Conservation (phyloP, 73 alveolate species). For the Paramecium primaurelia region DNA sequence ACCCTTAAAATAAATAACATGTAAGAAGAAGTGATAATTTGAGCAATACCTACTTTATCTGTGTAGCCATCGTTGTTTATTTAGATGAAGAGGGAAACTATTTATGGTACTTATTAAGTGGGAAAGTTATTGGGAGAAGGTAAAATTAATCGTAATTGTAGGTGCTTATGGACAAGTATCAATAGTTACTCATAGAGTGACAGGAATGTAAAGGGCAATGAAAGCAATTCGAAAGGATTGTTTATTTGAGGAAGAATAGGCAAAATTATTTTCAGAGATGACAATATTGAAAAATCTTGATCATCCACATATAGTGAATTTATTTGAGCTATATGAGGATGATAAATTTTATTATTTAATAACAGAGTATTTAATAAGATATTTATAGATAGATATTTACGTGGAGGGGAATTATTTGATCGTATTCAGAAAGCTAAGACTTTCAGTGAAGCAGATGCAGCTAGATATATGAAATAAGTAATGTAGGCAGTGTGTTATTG, state of each 20-base stretch:
- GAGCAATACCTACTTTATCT: not conserved
- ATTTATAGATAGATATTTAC: not conserved
- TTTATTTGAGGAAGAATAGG: conserved; percentile 50
- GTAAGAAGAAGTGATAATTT: not conserved
- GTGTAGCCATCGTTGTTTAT: conserved; percentile 10
- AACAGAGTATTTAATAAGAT: conserved; percentile 17
- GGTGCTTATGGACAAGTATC: conserved; percentile 87
- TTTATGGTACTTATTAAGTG: not conserved
- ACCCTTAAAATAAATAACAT: not conserved
- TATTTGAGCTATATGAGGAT: conserved; percentile 50
- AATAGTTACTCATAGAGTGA: conserved; percentile 75
- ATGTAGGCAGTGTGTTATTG: conserved; percentile 68
- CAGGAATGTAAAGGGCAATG: conserved; percentile 76
- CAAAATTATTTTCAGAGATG: conserved; percentile 68
- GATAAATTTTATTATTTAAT: conserved; percentile 47
- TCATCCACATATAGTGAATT: conserved; percentile 58
- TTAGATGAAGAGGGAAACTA: conserved; percentile 25
- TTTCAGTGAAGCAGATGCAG: conserved; percentile 60
- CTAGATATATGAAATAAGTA: conserved; percentile 53
- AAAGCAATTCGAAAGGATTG: conserved; percentile 85
- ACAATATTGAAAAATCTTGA: conserved; percentile 60
- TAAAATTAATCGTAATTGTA: not conserved
- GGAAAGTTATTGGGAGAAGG: conserved; percentile 39
- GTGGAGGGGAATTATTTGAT: conserved; percentile 71
- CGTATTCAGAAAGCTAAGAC: conserved; percentile 19